Percentiles rank a stretch among this genome's conserved stretches.
Conservation (phyloP, 371 early-diverging fungal genomes). For the Rhizopus microsporus region DNA sequence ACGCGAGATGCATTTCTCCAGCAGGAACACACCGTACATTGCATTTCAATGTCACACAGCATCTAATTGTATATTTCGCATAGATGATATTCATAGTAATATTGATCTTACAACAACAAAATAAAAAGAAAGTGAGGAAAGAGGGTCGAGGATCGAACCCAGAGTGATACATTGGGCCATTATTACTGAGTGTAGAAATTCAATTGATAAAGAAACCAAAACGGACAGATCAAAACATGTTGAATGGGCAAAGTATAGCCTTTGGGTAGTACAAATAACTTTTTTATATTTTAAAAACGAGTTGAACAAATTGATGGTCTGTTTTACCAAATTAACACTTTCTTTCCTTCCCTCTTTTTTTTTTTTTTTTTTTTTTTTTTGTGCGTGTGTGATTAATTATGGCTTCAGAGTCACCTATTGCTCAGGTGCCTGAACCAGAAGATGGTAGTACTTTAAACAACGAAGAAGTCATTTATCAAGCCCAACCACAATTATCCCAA, state of each 20-base stretch:
- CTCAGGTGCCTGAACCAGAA: constrained; percentile 42
- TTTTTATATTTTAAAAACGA: constrained; percentile 18
- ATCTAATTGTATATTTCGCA: too few species aligned
- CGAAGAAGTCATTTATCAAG: constrained; percentile 35
- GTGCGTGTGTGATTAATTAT: constrained; percentile 12
- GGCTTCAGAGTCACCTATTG: constrained; percentile 47
- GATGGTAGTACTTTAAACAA: constrained; percentile 12
- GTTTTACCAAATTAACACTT: constrained; percentile 2
- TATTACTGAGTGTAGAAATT: too few species aligned
- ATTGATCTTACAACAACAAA: too few species aligned
- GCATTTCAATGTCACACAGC: too few species aligned
- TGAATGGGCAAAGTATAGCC: neutral
- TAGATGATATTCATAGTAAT: too few species aligned
- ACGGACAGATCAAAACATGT: neutral
- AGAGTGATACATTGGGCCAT: too few species aligned
- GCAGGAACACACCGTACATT: too few species aligned
- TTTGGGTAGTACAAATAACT: constrained; percentile 12
- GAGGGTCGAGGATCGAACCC: too few species aligned
- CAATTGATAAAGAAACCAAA: neutral
- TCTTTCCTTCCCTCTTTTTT: neutral
- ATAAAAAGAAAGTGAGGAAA: too few species aligned
- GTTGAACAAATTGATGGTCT: constrained; percentile 11
- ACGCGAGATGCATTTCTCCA: too few species aligned
- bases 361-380: constrained; percentile 4
- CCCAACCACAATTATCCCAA: constrained; percentile 12